phyloP scores from a whole-genome alignment of 345 rosid species.

The Syzygium jambos region DNA sequence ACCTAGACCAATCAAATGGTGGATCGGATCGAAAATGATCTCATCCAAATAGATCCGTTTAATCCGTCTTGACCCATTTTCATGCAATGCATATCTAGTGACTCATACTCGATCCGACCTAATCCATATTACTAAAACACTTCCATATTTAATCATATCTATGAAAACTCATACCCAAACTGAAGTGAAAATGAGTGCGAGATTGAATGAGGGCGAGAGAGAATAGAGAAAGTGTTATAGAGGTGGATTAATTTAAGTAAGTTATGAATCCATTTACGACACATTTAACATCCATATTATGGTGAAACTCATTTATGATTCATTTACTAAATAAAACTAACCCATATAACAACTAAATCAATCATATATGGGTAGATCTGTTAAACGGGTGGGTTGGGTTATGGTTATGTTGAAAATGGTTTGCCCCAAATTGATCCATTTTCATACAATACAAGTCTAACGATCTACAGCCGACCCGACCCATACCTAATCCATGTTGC shows the following conservation, averaged over 20 bases:
- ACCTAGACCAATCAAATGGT: neutral
- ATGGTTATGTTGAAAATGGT: too few relatives aligned
- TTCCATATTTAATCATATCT: neutral
- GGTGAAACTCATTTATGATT: neutral
- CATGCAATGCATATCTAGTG: neutral
- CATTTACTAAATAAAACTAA: neutral
- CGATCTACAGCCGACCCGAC: too few relatives aligned
- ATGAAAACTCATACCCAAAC: neutral
- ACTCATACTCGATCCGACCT: neutral
- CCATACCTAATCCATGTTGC: too few relatives aligned
- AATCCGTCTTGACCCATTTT: too few relatives aligned
- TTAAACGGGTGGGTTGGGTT: too few relatives aligned
- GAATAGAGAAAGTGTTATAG: neutral
- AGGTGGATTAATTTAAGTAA: neutral
- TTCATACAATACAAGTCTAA: too few relatives aligned
- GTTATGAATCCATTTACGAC: neutral
- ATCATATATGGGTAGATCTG: too few relatives aligned
- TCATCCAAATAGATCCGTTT: neutral
- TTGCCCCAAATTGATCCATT: too few relatives aligned
- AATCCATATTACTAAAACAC: neutral
- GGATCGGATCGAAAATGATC: constrained; percentile 13
- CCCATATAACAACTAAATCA: too few relatives aligned
- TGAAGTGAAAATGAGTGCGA: fast-evolving
- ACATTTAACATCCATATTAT: too few relatives aligned
- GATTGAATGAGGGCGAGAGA: neutral